Conservation (phyloP, 2,329 filamentous ascomycete genomes). For the Massarina eburnea region DNA sequence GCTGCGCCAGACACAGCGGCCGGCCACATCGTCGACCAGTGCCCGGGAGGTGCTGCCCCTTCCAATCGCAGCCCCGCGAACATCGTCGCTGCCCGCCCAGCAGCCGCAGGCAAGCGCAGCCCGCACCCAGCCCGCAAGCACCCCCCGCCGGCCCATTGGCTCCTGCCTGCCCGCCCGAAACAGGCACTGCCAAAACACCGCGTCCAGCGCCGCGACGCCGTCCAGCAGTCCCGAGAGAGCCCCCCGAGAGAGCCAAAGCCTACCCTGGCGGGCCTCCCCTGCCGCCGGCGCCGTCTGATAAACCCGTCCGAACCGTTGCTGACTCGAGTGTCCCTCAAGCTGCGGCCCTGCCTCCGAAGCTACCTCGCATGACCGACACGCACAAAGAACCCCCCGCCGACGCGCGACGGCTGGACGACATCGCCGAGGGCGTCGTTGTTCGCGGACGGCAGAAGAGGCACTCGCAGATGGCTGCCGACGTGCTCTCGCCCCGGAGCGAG, state of each 20-base stretch:
- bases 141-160: conserved; percentile 31
- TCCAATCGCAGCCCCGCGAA: neutral
- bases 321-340: conserved; percentile 16
- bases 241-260: too few species aligned
- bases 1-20: conserved; percentile 32
- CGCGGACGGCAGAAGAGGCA: conserved; percentile 21
- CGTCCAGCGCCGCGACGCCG: conserved; percentile 17
- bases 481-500: conserved; percentile 39
- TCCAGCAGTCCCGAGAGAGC: too few species aligned
- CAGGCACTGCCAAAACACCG: conserved; percentile 25
- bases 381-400: conserved; percentile 22
- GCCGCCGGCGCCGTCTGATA: neutral
- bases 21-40: conserved; percentile 13
- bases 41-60: neutral
- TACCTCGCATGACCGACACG: conserved; percentile 39
- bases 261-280: neutral
- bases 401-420: conserved; percentile 31
- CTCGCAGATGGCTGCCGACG: conserved; percentile 41
- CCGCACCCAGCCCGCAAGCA: too few species aligned
- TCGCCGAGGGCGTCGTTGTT: conserved; percentile 30
- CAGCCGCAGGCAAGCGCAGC: conserved; percentile 19
- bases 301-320: conserved; percentile 14
- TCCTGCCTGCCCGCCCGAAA: conserved; percentile 14
- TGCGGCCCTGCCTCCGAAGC: conserved; percentile 9
- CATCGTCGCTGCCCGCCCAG: conserved; percentile 21